Base-by-base conservation (phyloP, 768 basidiomycete genomes). In the Trametes meyenii region DNA sequence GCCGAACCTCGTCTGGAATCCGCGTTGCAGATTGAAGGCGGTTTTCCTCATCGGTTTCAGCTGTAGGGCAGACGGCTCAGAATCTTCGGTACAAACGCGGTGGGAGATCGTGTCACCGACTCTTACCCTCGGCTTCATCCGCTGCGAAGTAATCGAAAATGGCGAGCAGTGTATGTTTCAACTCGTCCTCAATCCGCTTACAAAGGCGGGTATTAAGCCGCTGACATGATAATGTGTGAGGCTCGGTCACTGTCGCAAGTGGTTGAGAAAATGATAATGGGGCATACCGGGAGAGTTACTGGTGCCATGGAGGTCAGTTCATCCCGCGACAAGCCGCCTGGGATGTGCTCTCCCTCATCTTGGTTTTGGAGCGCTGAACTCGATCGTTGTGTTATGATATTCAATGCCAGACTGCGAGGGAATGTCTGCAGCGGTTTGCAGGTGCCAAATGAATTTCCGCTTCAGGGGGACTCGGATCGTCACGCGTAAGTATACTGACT, bases 241-340 rank as follows among this genome's bases (percentile, higher is more conserved):
- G 3, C 8, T 33, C 29, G 3, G 29, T 33, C 29, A 33, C 4
- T 33, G 29, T 33, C 8, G 29, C 29, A 8, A 33, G 29, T 8
- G 29, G 29, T 33, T 33, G 3, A 8, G 29, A 33, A 3, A 8
- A 33, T 8, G 8, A 33, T 33, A 8, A 35, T 38, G 50, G 52
- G 36, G 14, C 38, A 45, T 38, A 46, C 55, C 36, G 33, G 50
- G 29, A 17, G 23, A 3, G 39, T 12, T 17, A 48, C 50, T 3
- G 33, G 55, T 1, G 49, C 55, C 46, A 51, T 46, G 29, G 39
- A 45, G 12, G 23, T 39, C 8, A 65, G 6, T n/a, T 65, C 65
- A 21, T 46, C 54, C 7, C 17, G 48, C 12, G 58, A 56, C n/a
- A 66, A 19, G 14, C 61, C 65, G 11, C 65, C 65, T 14, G 61